These are phyloP conservation scores for Pseudogymnoascus sp. DNA, from an alignment of 2,329 filamentous ascomycete species.

Conservation along the genomic window DNA sequence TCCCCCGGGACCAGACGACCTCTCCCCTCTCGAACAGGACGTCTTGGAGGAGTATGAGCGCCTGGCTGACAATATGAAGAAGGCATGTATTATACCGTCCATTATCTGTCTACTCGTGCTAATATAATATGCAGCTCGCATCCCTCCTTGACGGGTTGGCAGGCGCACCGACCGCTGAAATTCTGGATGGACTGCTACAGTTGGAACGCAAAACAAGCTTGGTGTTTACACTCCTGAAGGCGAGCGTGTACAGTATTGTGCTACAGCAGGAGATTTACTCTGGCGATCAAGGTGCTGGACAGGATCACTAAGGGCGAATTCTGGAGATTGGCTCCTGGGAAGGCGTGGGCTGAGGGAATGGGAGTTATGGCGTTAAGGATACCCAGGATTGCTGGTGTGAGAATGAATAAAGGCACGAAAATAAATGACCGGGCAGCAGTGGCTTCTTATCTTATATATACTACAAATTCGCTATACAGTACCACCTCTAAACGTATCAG, in stretches of 20 bases:
- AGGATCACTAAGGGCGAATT: conserved; percentile 25
- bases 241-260: conserved; percentile 97
- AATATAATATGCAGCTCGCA: conserved; percentile 45
- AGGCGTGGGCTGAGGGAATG: neutral
- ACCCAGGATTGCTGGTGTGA: neutral
- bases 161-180: conserved; percentile 68
- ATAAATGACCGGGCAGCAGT: neutral
- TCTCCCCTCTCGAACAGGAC: conserved; percentile 83
- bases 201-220: conserved; percentile 91
- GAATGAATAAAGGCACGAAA: neutral
- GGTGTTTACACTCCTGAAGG: conserved; percentile 93
- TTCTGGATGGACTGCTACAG: conserved; percentile 77
- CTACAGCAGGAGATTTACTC: conserved; percentile 92
- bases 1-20: conserved; percentile 39
- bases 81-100: conserved; percentile 45
- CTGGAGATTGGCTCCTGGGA: neutral
- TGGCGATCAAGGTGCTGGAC: conserved; percentile 42
- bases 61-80: conserved; percentile 84
- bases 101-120: neutral
- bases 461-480: conserved; percentile 10
- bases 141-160: conserved; percentile 57
- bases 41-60: conserved; percentile 90
- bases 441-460: conserved; percentile 11
- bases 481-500: conserved; percentile 4
- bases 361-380: conserved; percentile 8